phyloP scores from a whole-genome alignment of 805 yeast species.

The Candida sphagnicola region DNA sequence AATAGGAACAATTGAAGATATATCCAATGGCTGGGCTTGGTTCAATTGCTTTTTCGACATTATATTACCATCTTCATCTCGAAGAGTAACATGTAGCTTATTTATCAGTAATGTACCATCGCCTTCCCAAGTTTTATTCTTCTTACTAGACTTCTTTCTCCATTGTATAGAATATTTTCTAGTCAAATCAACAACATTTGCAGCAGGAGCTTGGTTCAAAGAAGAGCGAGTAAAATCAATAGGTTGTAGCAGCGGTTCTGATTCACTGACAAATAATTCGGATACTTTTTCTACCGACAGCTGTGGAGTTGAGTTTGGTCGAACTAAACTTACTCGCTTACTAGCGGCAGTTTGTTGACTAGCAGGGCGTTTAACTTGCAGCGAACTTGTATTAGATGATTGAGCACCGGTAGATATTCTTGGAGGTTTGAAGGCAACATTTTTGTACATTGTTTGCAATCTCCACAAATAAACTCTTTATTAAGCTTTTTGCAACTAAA shows the following conservation, averaged over 20 bases:
- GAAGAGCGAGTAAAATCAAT: too few relatives aligned
- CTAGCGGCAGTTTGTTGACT: not conserved
- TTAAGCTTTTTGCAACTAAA: too few relatives aligned
- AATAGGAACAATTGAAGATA: constrained; percentile 33
- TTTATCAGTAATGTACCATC: constrained; percentile 61
- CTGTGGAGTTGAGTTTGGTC: not conserved
- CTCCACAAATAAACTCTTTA: too few relatives aligned
- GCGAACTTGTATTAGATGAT: not conserved
- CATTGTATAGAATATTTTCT: constrained; percentile 44
- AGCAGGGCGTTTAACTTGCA: not conserved
- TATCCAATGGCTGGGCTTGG: constrained; percentile 4
- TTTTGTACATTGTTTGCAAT: constrained; percentile 9
- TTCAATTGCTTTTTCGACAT: constrained; percentile 15
- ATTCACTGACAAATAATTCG: not conserved
- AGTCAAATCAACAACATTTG: not conserved
- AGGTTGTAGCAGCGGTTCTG: not conserved
- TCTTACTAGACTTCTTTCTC: constrained; percentile 69
- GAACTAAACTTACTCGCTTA: not conserved
- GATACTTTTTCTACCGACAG: not conserved
- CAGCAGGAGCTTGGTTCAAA: too few relatives aligned
- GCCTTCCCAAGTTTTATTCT: constrained; percentile 93
- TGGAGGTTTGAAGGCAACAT: constrained; percentile 55
- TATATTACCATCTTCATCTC: constrained; percentile 19
- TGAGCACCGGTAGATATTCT: constrained; percentile 16
- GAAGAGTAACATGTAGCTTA: constrained; percentile 19